phyloP scores from a whole-genome alignment of 2,329 filamentous ascomycete genomes.

The Phaeophleospora eucalypticola region DNA sequence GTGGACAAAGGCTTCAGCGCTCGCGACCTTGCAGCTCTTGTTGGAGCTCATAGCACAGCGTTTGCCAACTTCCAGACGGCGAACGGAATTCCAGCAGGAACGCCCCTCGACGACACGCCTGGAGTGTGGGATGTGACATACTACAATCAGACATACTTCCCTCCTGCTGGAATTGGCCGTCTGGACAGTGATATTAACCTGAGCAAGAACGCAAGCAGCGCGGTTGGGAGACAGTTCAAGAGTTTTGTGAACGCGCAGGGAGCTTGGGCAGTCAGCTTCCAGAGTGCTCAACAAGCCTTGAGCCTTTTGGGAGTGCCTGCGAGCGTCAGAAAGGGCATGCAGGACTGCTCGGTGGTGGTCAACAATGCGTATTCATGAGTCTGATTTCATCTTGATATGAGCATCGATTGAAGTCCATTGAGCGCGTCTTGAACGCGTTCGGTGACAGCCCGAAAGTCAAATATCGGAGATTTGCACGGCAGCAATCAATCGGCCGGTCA shows the following conservation, averaged over 20 bases:
- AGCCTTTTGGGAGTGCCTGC: conserved; percentile 13
- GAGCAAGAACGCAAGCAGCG: conserved; percentile 19
- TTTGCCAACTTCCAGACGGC: conserved; percentile 40
- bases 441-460: no score
- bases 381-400: no score
- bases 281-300: conserved; percentile 15
- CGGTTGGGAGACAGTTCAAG: conserved; percentile 19
- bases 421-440: no score
- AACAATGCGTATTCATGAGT: not conserved
- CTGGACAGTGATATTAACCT: conserved; percentile 34
- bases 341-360: conserved; percentile 15
- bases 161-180: conserved; percentile 22
- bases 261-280: conserved; percentile 29
- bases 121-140: conserved; percentile 50
- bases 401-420: no score
- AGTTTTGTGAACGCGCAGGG: conserved; percentile 27
- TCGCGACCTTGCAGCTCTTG: conserved; percentile 50
- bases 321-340: conserved; percentile 9
- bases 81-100: conserved; percentile 30
- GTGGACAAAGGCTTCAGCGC: conserved; percentile 49
- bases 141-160: conserved; percentile 39
- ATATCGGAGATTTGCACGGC: no score
- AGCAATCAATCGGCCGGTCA: no score
- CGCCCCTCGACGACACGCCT: conserved; percentile 47
- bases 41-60: conserved; percentile 52